Percentiles rank a stretch among this genome's conserved stretches.
Evolutionary conservation across 164 flowering plant species (phyloP).

Genomic region (Tinospora cordifolia): DNA sequence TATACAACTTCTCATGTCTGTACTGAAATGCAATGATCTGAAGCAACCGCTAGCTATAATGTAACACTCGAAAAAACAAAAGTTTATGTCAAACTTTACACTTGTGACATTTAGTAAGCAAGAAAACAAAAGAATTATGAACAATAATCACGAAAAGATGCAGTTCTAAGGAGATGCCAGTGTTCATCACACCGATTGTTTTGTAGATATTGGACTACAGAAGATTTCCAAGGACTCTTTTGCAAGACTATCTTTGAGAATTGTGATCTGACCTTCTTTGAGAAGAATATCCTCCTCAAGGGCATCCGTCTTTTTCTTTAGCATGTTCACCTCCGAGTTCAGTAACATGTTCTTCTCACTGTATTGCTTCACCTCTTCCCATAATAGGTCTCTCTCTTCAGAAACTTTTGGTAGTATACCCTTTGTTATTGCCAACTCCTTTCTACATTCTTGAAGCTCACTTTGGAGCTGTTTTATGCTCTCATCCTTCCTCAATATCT

Average conservation of each 20-base stretch:
- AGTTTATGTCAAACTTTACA: too few species aligned
- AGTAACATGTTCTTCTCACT: slow-evolving; percentile 76
- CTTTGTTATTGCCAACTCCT: slow-evolving; percentile 38
- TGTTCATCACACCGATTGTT: slow-evolving; percentile 23
- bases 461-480: slow-evolving; percentile 38
- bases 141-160: background rate
- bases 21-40: too few species aligned
- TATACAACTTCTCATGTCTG: too few species aligned
- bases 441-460: slow-evolving; percentile 52
- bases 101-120: too few species aligned
- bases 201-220: slow-evolving; percentile 34
- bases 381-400: slow-evolving; percentile 76
- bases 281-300: slow-evolving; percentile 83
- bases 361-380: slow-evolving; percentile 74
- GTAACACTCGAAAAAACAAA: too few species aligned
- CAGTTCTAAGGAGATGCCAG: background rate
- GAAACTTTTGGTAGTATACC: slow-evolving; percentile 58
- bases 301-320: slow-evolving; percentile 65
- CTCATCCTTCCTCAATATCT: slow-evolving; percentile 81
- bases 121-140: too few species aligned
- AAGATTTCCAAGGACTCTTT: slow-evolving; percentile 55
- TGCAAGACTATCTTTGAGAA: slow-evolving; percentile 55
- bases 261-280: slow-evolving; percentile 90
- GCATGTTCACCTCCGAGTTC: slow-evolving; percentile 44
- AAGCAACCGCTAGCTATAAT: too few species aligned